phyloP scores from a whole-genome alignment of 2,329 filamentous ascomycete genomes.

The Exophiala aquamarina region DNA sequence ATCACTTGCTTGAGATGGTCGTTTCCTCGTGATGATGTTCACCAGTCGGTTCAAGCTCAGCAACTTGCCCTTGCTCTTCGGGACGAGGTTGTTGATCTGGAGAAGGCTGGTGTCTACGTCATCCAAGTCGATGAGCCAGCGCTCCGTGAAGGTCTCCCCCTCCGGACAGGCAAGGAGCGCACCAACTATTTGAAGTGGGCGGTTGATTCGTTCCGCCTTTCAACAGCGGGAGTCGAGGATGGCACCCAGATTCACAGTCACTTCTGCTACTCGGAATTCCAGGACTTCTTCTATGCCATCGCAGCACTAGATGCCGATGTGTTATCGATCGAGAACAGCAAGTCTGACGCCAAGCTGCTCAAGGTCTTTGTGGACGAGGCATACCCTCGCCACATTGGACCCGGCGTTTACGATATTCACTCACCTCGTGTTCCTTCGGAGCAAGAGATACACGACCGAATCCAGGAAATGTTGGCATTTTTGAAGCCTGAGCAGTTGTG shows the following conservation, averaged over 20 bases:
- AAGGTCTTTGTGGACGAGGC: constrained; percentile 97
- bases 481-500: constrained; percentile 98
- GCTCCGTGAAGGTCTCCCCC: constrained; percentile 97
- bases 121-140: constrained; percentile 99
- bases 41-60: constrained; percentile 98
- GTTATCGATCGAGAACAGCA: constrained; percentile 99
- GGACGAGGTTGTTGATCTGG: constrained; percentile 96
- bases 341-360: constrained; percentile 98
- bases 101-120: constrained; percentile 93
- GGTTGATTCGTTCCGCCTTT: constrained; percentile 95
- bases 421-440: constrained; percentile 94
- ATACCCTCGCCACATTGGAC: constrained; percentile 97
- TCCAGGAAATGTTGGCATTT: constrained; percentile 96
- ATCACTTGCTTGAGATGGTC: constrained; percentile 99
- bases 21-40: constrained; percentile 98
- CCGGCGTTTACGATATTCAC: constrained; percentile 99
- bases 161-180: constrained; percentile 89
- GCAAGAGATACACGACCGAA: constrained; percentile 97
- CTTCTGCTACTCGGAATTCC: constrained; percentile 99
- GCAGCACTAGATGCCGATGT: constrained; percentile 97
- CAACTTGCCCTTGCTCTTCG: constrained; percentile 97
- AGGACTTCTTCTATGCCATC: constrained; percentile 99
- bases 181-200: constrained; percentile 97
- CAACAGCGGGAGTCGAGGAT: constrained; percentile 89
- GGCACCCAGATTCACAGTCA: constrained; percentile 99